Evolutionary conservation across 2,329 filamentous ascomycete genomes (phyloP).

Genomic region (Diaporthe australafricana): DNA sequence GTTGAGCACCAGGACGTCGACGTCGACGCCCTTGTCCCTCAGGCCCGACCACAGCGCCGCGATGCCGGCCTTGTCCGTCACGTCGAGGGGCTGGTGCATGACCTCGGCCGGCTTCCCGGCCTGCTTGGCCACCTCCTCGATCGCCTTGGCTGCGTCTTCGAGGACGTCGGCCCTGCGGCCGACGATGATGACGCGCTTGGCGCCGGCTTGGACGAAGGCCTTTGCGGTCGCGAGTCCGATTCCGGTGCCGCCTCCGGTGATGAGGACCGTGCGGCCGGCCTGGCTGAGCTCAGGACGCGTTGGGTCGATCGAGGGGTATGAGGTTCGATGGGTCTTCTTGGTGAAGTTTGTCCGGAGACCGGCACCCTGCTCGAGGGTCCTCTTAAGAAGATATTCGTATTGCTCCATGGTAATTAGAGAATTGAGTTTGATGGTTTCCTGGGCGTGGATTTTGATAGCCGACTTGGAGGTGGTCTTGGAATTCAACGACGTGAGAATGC

Average conservation of each 20-base stretch:
- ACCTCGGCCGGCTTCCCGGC: slow-evolving; percentile 17
- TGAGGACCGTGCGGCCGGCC: slow-evolving; percentile 32
- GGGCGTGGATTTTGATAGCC: too few relatives aligned
- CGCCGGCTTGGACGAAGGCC: slow-evolving; percentile 29
- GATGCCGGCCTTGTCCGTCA: slow-evolving; percentile 27
- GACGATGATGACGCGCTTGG: slow-evolving; percentile 31
- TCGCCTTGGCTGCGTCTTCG: slow-evolving; percentile 21
- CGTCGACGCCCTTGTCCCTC: slow-evolving; percentile 26
- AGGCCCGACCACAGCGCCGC: slow-evolving; percentile 31
- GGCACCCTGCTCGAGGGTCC: not conserved
- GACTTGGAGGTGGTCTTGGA: not conserved
- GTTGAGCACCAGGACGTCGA: slow-evolving; percentile 25
- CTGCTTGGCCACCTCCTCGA: not conserved
- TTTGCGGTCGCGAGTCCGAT: slow-evolving; percentile 34
- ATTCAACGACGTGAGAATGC: not conserved
- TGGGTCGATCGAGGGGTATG: slow-evolving; percentile 24
- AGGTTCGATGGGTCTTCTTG: slow-evolving; percentile 3
- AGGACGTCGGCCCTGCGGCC: slow-evolving; percentile 29
- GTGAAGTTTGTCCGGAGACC: slow-evolving; percentile 26
- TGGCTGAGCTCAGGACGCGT: slow-evolving; percentile 24
- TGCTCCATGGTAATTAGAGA: not conserved
- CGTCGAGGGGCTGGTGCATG: slow-evolving; percentile 30
- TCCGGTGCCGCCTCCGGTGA: slow-evolving; percentile 36
- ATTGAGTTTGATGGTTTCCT: not conserved
- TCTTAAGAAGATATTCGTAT: not conserved